Conservation (phyloP, 192 early-diverging fungal genomes). For the Paraglomus occultum region DNA sequence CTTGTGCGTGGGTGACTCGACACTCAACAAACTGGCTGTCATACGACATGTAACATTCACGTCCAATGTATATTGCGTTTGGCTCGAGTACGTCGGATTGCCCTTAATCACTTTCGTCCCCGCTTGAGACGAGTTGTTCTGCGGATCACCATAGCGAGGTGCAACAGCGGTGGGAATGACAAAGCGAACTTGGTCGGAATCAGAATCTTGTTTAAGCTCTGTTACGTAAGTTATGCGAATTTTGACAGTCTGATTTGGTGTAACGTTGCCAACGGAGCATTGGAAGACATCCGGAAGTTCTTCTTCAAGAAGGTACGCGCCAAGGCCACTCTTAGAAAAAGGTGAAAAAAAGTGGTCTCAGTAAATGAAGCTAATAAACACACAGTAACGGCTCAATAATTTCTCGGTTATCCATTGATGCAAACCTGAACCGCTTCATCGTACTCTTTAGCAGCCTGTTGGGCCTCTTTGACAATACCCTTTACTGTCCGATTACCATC, state of each 20-base stretch:
- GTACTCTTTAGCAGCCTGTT: conserved; percentile 4
- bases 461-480: conserved; percentile 20
- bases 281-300: conserved; percentile 44
- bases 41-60: conserved; percentile 32
- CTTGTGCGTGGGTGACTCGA: conserved; percentile 20
- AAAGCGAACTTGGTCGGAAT: conserved; percentile 45
- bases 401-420: no score
- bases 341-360: no score
- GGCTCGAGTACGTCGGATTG: no score
- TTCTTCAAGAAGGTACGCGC: conserved; percentile 16
- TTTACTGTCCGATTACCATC: conserved; percentile 9
- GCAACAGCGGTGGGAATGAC: conserved; percentile 42
- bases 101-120: no score
- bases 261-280: conserved; percentile 47
- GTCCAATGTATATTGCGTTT: conserved; percentile 19
- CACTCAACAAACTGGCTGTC: conserved; percentile 31
- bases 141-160: conserved; percentile 45
- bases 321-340: conserved; percentile 8
- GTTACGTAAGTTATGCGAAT: conserved; percentile 50
- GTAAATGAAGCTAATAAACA: neutral
- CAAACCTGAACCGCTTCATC: conserved; percentile 3
- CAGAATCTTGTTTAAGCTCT: conserved; percentile 48
- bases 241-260: conserved; percentile 32
- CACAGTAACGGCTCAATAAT: neutral
- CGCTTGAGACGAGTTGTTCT: no score